A percentile compares a stretch with the other conserved stretches of the same genome.
These are phyloP conservation scores for Berkeleyomyces rouxiae DNA, from an alignment of 2,329 filamentous ascomycete genomes.

Conservation along the genomic window DNA sequence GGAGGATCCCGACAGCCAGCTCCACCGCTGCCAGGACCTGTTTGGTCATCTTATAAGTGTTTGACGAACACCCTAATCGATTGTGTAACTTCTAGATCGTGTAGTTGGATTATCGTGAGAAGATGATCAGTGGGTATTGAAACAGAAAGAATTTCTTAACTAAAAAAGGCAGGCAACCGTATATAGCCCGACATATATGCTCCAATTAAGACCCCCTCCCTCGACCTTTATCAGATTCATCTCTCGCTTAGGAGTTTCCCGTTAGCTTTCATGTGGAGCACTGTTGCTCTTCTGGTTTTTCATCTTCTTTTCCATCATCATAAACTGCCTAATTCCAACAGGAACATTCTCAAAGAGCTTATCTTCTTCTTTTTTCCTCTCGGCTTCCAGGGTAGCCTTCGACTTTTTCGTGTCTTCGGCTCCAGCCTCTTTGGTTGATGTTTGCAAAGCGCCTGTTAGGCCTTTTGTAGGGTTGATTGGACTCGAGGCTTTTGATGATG, in stretches of 20 bases:
- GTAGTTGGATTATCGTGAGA: too few species aligned
- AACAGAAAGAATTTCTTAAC: too few species aligned
- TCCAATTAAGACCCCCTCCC: background rate
- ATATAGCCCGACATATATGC: background rate
- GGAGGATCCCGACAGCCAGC: too few species aligned
- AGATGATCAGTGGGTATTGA: too few species aligned
- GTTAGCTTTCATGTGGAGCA: constrained; percentile 24
- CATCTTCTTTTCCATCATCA: constrained; percentile 87
- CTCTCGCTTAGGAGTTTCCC: constrained; percentile 19
- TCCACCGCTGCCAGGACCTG: too few species aligned
- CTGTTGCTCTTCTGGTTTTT: constrained; percentile 54
- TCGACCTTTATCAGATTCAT: background rate
- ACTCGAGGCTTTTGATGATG: constrained; percentile 4
- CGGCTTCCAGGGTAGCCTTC: background rate
- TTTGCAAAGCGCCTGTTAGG: too few species aligned
- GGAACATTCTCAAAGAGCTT: constrained; percentile 68
- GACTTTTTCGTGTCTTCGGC: background rate
- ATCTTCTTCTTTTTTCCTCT: constrained; percentile 31
- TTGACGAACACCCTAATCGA: too few species aligned
- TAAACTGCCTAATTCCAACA: constrained; percentile 88
- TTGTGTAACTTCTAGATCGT: too few species aligned
- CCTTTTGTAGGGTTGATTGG: background rate
- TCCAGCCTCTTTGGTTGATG: too few species aligned
- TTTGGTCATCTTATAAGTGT: too few species aligned
- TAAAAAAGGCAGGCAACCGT: background rate